Conservation (phyloP, 2,329 filamentous ascomycete genomes). For the Trichophyton schoenleinii region DNA sequence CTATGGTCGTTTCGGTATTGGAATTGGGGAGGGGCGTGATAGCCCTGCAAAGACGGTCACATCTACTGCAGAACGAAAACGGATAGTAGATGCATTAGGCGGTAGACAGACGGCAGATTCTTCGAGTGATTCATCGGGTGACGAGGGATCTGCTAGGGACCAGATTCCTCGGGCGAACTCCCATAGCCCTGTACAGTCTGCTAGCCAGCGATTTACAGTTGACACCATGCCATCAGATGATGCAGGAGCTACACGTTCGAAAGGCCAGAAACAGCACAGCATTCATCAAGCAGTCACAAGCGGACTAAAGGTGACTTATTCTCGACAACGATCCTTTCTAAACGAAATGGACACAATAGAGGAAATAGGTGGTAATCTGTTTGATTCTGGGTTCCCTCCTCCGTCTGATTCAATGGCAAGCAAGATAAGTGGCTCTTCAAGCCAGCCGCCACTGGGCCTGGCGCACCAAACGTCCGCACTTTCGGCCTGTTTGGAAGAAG, state of each 20-base stretch:
- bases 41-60: not conserved
- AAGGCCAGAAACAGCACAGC: not conserved
- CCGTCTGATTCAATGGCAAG: not conserved
- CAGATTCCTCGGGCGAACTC: not conserved
- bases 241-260: not conserved
- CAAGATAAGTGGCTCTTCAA: not conserved
- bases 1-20: not conserved
- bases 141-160: not conserved
- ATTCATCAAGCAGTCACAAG: conserved; percentile 14
- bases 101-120: not conserved
- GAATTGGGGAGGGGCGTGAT: not conserved
- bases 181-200: not conserved
- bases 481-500: conserved; percentile 36
- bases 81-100: conserved; percentile 25
- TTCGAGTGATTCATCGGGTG: conserved; percentile 3
- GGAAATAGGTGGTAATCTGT: conserved; percentile 7
- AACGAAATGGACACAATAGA: conserved; percentile 32
- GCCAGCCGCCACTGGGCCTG: not conserved
- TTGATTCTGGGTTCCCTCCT: not conserved
- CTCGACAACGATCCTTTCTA: conserved; percentile 47
- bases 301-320: conserved; percentile 45
- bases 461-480: not conserved
- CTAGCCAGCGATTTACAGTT: not conserved
- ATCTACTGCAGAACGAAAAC: conserved; percentile 20
- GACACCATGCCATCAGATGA: not conserved